phyloP scores from a whole-genome alignment of 2,329 filamentous ascomycete genomes.

The Amauroascus niger region DNA sequence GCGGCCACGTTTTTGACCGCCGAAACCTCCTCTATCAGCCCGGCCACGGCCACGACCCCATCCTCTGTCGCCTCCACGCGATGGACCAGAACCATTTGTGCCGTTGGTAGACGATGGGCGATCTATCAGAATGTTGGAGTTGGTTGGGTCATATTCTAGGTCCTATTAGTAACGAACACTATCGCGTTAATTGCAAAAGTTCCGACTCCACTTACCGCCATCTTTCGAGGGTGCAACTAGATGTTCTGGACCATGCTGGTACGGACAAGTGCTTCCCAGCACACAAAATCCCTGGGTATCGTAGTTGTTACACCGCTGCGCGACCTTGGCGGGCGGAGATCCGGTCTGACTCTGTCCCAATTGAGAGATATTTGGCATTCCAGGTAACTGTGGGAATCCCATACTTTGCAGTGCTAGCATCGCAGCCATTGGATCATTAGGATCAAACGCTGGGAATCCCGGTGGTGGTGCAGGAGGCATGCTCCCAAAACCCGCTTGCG shows the following conservation, averaged over 20 bases:
- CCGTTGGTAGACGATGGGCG: conserved; percentile 15
- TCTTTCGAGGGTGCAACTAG: conserved; percentile 34
- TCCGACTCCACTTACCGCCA: conserved; percentile 26
- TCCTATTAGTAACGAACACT: background rate
- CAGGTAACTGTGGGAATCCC: conserved; percentile 42
- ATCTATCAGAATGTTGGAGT: conserved; percentile 37
- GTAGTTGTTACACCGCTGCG: conserved; percentile 47
- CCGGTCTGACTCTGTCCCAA: conserved; percentile 20
- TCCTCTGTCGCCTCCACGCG: conserved; percentile 2
- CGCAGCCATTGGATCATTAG: conserved; percentile 46
- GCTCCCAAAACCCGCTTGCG: conserved; percentile 28
- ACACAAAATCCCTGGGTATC: conserved; percentile 51
- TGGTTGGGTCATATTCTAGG: conserved; percentile 47
- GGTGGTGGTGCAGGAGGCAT: conserved; percentile 35
- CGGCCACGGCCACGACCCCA: conserved; percentile 32
- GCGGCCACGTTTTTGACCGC: conserved; percentile 34
- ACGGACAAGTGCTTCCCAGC: conserved; percentile 47
- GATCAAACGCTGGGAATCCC: conserved; percentile 45
- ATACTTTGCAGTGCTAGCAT: conserved; percentile 47
- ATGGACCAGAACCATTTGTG: conserved; percentile 17
- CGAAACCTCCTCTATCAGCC: conserved; percentile 35
- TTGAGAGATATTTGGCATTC: conserved; percentile 32
- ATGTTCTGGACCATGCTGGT: conserved; percentile 45
- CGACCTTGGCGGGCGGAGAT: conserved; percentile 26
- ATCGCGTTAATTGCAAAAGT: background rate